Evolutionary conservation across 805 yeast genomes (phyloP).

Genomic region (Yamadazyma sp.): DNA sequence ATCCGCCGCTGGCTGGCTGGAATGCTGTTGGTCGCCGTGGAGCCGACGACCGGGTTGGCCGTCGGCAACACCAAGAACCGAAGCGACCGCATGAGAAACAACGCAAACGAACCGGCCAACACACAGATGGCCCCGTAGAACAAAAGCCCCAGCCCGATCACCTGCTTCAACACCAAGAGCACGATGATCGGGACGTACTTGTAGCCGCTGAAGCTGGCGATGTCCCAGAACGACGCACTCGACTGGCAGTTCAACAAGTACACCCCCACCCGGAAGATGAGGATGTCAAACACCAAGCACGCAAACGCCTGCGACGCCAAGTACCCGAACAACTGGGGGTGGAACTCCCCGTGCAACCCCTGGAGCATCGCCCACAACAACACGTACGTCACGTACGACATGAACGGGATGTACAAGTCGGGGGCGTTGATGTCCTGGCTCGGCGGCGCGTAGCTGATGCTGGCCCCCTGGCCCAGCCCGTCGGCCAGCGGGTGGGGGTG

Average conservation of each 20-base stretch:
- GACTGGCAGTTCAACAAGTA: conserved; percentile 73
- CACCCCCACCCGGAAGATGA: conserved; percentile 75
- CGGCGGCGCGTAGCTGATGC: conserved; percentile 63
- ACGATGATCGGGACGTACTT: conserved; percentile 80
- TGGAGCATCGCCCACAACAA: conserved; percentile 79
- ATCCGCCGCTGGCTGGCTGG: conserved; percentile 69
- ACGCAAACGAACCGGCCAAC: conserved; percentile 40
- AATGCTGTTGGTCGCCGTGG: conserved; percentile 49
- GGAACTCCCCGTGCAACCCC: conserved; percentile 86
- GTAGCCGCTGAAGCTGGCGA: conserved; percentile 89
- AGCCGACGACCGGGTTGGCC: conserved; percentile 35
- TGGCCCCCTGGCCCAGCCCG: conserved; percentile 14
- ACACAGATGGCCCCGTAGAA: conserved; percentile 38
- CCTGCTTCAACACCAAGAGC: conserved; percentile 52
- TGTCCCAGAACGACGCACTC: conserved; percentile 66
- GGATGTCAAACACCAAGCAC: conserved; percentile 72
- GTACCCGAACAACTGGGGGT: conserved; percentile 88
- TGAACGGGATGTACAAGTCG: conserved; percentile 90
- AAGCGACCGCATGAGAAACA: conserved; percentile 68
- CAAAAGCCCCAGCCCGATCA: conserved; percentile 35
- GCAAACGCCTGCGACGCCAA: conserved; percentile 86
- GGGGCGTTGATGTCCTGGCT: conserved; percentile 90
- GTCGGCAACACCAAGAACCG: conserved; percentile 64
- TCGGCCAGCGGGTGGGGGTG: conserved; percentile 17
- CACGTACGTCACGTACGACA: conserved; percentile 89